Evolutionary conservation across 2,329 filamentous ascomycete species (phyloP).

Genomic region (Bipolaris zeicola): DNA sequence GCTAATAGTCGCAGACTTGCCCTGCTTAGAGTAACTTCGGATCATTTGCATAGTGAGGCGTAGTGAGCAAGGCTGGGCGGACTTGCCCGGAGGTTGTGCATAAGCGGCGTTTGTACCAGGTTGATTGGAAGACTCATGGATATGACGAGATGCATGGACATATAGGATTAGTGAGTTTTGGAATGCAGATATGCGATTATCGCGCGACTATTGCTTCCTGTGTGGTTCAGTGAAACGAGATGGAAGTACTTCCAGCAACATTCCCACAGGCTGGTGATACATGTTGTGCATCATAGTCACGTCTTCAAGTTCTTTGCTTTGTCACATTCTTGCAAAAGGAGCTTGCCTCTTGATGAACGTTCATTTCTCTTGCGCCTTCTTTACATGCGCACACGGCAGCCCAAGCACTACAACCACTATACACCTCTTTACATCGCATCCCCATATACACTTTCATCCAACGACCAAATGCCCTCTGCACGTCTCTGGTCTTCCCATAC

Average conservation of each 20-base stretch:
- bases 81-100: not conserved
- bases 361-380: too few relatives aligned
- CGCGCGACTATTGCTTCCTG: not conserved
- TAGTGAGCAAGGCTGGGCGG: slow-evolving; percentile 5
- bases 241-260: not conserved
- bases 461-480: too few relatives aligned
- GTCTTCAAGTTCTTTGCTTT: too few relatives aligned
- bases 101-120: not conserved
- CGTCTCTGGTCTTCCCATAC: too few relatives aligned
- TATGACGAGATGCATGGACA: not conserved
- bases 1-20: slow-evolving; percentile 25
- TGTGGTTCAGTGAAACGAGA: not conserved
- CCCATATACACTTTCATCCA: too few relatives aligned
- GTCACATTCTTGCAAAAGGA: too few relatives aligned
- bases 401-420: too few relatives aligned
- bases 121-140: not conserved
- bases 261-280: not conserved
- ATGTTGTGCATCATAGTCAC: too few relatives aligned
- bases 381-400: too few relatives aligned
- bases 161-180: not conserved
- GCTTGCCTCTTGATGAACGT: too few relatives aligned
- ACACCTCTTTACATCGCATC: too few relatives aligned
- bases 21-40: slow-evolving; percentile 22
- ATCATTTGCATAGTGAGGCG: not conserved
- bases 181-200: not conserved